Evolutionary conservation across 1,139 yeast genomes (phyloP).

Genomic region (Insectozyma bohioensis): DNA sequence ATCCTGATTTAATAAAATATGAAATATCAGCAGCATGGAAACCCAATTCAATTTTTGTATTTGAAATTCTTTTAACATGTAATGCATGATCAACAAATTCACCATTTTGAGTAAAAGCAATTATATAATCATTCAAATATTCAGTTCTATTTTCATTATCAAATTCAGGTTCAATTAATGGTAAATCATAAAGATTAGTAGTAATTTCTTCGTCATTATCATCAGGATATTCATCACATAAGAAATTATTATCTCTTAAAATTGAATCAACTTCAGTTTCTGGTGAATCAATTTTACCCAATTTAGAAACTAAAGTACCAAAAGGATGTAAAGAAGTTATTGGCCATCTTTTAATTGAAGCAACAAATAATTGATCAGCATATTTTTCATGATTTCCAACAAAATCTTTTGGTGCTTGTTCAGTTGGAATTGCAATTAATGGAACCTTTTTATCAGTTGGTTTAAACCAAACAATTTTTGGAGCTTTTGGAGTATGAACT

Average conservation of each 20-base stretch:
- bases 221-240: conserved; percentile 79
- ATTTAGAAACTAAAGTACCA: conserved; percentile 85
- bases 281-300: conserved; percentile 79
- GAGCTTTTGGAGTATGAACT: conserved; percentile 57
- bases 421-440: conserved; percentile 95
- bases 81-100: conserved; percentile 72
- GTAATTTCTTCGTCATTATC: conserved; percentile 10
- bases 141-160: conserved; percentile 47
- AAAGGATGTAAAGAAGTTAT: conserved; percentile 97
- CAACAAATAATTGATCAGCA: conserved; percentile 81
- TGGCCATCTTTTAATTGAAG: conserved; percentile 98
- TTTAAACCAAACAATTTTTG: conserved; percentile 98
- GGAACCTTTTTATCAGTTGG: conserved; percentile 98
- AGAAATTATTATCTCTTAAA: conserved; percentile 87
- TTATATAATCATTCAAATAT: conserved; percentile 60
- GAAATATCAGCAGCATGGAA: conserved; percentile 84
- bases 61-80: conserved; percentile 62
- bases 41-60: conserved; percentile 66
- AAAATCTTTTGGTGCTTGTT: conserved; percentile 94
- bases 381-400: conserved; percentile 88
- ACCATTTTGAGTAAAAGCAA: conserved; percentile 66
- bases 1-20: conserved; percentile 66
- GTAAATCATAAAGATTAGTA: conserved; percentile 31
- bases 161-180: conserved; percentile 36
- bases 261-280: conserved; percentile 85